Conservation (phyloP, 805 yeast species). For the Priceomyces melissophilus region DNA sequence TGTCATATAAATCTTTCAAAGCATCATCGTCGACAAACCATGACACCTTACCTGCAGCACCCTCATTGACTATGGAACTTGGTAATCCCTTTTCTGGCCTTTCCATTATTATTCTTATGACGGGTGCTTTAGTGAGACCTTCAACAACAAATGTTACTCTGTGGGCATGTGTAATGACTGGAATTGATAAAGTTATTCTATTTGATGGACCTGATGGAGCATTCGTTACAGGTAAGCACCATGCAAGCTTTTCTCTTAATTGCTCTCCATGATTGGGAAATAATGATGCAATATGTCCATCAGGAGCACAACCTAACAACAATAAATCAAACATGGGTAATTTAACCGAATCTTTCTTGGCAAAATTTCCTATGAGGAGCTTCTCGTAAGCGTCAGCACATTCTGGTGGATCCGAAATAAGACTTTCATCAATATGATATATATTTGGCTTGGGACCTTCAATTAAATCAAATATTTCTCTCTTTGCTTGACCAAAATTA, state of each 20-base stretch:
- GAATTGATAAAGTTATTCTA: slow-evolving; percentile 87
- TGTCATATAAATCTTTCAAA: slow-evolving; percentile 66
- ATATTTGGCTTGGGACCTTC: slow-evolving; percentile 63
- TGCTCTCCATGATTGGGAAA: slow-evolving; percentile 87
- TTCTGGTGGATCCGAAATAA: slow-evolving; percentile 79
- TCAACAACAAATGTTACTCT: slow-evolving; percentile 93
- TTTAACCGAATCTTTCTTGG: slow-evolving; percentile 93
- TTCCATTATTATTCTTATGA: slow-evolving; percentile 88
- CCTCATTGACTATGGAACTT: slow-evolving; percentile 87
- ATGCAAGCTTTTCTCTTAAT: slow-evolving; percentile 83
- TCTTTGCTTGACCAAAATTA: slow-evolving; percentile 85
- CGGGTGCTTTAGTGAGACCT: slow-evolving; percentile 93
- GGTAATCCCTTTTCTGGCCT: slow-evolving; percentile 97
- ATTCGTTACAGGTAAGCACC: slow-evolving; percentile 90
- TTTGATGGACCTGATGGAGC: slow-evolving; percentile 87
- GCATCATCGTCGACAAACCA: slow-evolving; percentile 98
- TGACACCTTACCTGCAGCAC: slow-evolving; percentile 93
- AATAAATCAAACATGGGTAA: slow-evolving; percentile 91
- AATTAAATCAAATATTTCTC: slow-evolving; percentile 73
- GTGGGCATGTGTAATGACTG: slow-evolving; percentile 91
- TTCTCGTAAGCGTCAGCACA: slow-evolving; percentile 94
- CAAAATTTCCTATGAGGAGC: slow-evolving; percentile 81
- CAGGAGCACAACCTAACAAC: slow-evolving; percentile 96
- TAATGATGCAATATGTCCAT: slow-evolving; percentile 95
- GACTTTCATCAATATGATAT: slow-evolving; percentile 75